A percentile compares a stretch with the other conserved stretches of the same genome.
Conservation (phyloP, 805 yeast species). For the Blastobotrys parvus region DNA sequence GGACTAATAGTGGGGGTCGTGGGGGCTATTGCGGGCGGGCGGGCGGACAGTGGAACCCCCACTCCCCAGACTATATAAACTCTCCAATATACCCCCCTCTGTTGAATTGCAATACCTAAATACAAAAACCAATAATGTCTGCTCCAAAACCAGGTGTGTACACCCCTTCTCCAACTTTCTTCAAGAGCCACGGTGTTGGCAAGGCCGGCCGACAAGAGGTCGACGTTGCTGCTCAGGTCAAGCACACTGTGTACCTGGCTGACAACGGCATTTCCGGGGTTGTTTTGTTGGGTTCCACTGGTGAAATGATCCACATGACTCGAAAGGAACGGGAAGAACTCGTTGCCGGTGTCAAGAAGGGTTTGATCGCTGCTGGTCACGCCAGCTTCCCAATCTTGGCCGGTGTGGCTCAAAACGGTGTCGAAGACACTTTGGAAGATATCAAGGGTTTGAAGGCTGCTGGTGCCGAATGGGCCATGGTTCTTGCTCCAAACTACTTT, state of each 20-base stretch:
- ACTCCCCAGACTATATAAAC: not conserved
- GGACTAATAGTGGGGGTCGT: too few species aligned
- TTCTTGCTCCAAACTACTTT: slow-evolving; percentile 41
- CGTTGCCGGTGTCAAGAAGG: slow-evolving; percentile 23
- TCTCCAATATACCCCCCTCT: not conserved
- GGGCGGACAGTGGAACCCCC: too few species aligned
- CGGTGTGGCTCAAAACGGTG: slow-evolving; percentile 41
- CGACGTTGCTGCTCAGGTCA: slow-evolving; percentile 38
- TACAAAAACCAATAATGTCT: slow-evolving; percentile 9
- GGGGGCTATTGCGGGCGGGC: too few species aligned
- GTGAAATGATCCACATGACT: slow-evolving; percentile 46
- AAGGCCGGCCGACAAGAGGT: slow-evolving; percentile 25
- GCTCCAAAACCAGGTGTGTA: slow-evolving; percentile 31
- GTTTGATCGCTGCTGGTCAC: slow-evolving; percentile 30
- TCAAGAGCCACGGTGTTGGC: slow-evolving; percentile 32
- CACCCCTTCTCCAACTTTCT: slow-evolving; percentile 49
- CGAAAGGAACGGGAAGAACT: slow-evolving; percentile 34
- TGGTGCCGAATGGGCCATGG: slow-evolving; percentile 25
- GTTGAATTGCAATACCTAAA: too few species aligned
- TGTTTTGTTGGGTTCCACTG: slow-evolving; percentile 46
- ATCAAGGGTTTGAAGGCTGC: slow-evolving; percentile 21
- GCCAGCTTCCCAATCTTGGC: slow-evolving; percentile 37
- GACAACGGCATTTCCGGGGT: slow-evolving; percentile 41
- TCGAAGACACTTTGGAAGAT: slow-evolving; percentile 36
- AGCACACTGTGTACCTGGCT: slow-evolving; percentile 37